These are phyloP conservation scores for Neurospora sp. DNA, from an alignment of 2,329 filamentous ascomycete species.

Conservation along the genomic window DNA sequence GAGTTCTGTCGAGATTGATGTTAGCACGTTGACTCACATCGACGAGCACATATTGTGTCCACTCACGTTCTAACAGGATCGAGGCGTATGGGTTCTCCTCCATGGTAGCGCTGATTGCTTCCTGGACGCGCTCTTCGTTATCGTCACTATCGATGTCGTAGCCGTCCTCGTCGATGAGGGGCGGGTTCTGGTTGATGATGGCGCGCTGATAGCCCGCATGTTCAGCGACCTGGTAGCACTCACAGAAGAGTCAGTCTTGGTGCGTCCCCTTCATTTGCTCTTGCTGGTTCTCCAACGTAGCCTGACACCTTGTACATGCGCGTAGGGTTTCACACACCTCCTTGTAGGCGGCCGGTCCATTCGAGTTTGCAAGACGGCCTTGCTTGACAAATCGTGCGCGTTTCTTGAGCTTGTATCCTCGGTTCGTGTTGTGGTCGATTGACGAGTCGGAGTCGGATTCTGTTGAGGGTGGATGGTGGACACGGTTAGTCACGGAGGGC, in stretches of 20 bases:
- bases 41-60: not conserved
- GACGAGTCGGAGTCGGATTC: constrained; percentile 71
- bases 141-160: constrained; percentile 67
- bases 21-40: constrained; percentile 18
- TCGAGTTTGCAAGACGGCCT: constrained; percentile 57
- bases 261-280: not conserved
- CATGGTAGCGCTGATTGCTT: constrained; percentile 51
- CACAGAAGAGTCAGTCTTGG: constrained; percentile 11
- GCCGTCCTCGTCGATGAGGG: constrained; percentile 65
- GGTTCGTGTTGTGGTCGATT: constrained; percentile 60
- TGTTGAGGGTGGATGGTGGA: constrained; percentile 24
- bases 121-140: constrained; percentile 51
- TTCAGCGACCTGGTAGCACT: constrained; percentile 49
- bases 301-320: constrained; percentile 3
- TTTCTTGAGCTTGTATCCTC: constrained; percentile 71
- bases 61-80: constrained; percentile 60
- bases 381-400: constrained; percentile 60
- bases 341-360: constrained; percentile 59
- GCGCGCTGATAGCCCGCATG: constrained; percentile 63
- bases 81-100: constrained; percentile 67
- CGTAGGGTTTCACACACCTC: constrained; percentile 40
- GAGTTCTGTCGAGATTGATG: constrained; percentile 41
- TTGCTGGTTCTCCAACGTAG: not conserved
- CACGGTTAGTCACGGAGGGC: constrained; percentile 15
- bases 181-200: constrained; percentile 65